Evolutionary conservation across 768 basidiomycete genomes (phyloP).

Genomic region (Tubosaeta brunneosetosa): DNA sequence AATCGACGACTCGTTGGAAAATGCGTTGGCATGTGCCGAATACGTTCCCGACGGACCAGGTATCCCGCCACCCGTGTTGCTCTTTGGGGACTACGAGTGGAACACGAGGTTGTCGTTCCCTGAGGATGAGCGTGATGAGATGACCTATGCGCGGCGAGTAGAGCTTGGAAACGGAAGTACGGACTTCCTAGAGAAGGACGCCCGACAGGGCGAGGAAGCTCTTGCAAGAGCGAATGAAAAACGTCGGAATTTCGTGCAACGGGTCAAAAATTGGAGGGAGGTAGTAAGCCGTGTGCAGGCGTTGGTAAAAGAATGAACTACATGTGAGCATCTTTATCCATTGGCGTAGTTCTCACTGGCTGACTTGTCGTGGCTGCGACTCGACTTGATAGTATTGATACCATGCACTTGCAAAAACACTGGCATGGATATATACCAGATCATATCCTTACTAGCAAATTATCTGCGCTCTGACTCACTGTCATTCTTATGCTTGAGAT

Average conservation of each 20-base stretch:
- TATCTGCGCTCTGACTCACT: no score
- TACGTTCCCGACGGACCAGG: conserved; percentile 11
- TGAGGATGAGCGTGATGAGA: conserved; percentile 44
- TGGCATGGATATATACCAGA: background rate
- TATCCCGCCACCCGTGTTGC: conserved; percentile 50
- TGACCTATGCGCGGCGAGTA: conserved; percentile 49
- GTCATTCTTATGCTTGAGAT: no score
- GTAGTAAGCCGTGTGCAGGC: conserved; percentile 46
- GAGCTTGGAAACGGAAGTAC: conserved; percentile 41
- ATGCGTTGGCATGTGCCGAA: conserved; percentile 56
- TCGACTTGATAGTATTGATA: background rate
- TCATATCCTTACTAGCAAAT: background rate
- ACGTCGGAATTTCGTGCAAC: conserved; percentile 39
- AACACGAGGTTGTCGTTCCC: conserved; percentile 53
- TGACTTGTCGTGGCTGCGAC: background rate
- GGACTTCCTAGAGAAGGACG: conserved; percentile 55
- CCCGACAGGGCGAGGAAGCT: conserved; percentile 24
- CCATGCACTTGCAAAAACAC: background rate
- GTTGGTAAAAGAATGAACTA: background rate
- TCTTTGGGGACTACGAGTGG: conserved; percentile 79
- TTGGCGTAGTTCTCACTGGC: background rate
- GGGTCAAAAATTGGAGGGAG: conserved; percentile 63
- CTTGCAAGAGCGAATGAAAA: conserved; percentile 42
- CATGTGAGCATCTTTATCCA: background rate
- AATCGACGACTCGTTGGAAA: conserved; percentile 80